Evolutionary conservation across 2,329 filamentous ascomycete genomes (phyloP).

Genomic region (Monilinia fructigena): DNA sequence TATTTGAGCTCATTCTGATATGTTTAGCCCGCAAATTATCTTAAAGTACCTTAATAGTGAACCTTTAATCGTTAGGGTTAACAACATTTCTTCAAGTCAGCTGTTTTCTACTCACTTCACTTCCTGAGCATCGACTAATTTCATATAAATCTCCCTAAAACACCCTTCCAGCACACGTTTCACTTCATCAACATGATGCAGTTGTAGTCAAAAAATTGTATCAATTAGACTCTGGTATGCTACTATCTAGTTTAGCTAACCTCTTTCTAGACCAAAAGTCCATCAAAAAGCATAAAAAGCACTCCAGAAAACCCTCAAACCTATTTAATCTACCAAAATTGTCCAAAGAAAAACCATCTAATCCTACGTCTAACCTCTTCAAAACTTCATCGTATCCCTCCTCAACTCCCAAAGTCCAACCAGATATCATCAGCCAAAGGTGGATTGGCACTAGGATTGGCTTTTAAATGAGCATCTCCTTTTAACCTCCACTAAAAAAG

Average conservation of each 20-base stretch:
- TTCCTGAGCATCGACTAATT: neutral
- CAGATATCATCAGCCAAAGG: conserved; percentile 5
- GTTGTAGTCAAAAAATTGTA: neutral
- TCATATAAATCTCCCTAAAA: neutral
- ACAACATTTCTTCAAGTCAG: neutral
- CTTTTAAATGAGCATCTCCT: neutral
- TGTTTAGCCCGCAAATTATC: no score
- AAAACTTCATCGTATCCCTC: neutral
- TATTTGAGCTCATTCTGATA: neutral
- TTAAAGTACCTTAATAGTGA: no score
- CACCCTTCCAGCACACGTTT: neutral
- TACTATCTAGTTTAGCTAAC: neutral
- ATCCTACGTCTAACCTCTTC: neutral
- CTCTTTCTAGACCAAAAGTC: neutral
- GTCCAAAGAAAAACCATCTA: neutral
- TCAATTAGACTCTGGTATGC: neutral
- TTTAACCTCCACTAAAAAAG: neutral
- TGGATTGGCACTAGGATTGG: neutral
- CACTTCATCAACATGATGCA: neutral
- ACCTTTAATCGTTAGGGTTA: no score
- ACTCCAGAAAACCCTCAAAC: no score
- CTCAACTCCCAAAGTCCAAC: neutral
- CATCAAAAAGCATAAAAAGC: neutral
- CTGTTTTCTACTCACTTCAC: neutral
- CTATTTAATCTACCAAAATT: no score